Percentiles rank a stretch among this genome's conserved stretches.
Evolutionary conservation across 257 asterid species (phyloP).

Genomic region (Capsicum baccatum): DNA sequence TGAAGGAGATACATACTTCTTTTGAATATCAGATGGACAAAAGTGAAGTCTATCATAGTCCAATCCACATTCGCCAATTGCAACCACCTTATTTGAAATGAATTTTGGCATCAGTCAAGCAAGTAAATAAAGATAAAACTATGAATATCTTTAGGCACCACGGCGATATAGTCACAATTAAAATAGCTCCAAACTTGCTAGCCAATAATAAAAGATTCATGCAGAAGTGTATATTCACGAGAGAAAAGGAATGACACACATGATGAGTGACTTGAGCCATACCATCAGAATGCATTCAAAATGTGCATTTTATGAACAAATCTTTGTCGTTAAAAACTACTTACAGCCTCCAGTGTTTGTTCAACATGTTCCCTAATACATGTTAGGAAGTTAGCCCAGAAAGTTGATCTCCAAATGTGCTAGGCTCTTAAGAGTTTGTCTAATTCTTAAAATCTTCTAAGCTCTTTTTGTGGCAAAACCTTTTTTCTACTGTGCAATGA

Average conservation of each 20-base stretch:
- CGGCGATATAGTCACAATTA: not conserved
- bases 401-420: constrained; percentile 17
- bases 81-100: constrained; percentile 85
- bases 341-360: not conserved
- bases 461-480: not conserved
- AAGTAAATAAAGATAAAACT: constrained; percentile 3
- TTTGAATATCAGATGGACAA: constrained; percentile 83
- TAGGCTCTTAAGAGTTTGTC: not conserved
- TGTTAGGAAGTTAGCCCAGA: not conserved
- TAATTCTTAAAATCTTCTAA: not conserved
- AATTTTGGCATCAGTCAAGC: constrained; percentile 20
- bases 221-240: constrained; percentile 9
- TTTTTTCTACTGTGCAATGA: not conserved
- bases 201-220: not conserved
- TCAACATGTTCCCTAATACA: not conserved
- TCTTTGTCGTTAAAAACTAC: not conserved
- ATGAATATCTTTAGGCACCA: not conserved
- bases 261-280: not conserved
- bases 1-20: constrained; percentile 67
- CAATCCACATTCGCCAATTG: constrained; percentile 98
- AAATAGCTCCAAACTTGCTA: not conserved
- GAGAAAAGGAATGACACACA: constrained; percentile 5
- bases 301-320: constrained; percentile 14
- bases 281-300: not conserved
- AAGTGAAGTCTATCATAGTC: constrained; percentile 96